Evolutionary conservation across 306 rosid species (phyloP), one percentile per base, ranked within the genome.

Genomic region (Malus domestica): DNA sequence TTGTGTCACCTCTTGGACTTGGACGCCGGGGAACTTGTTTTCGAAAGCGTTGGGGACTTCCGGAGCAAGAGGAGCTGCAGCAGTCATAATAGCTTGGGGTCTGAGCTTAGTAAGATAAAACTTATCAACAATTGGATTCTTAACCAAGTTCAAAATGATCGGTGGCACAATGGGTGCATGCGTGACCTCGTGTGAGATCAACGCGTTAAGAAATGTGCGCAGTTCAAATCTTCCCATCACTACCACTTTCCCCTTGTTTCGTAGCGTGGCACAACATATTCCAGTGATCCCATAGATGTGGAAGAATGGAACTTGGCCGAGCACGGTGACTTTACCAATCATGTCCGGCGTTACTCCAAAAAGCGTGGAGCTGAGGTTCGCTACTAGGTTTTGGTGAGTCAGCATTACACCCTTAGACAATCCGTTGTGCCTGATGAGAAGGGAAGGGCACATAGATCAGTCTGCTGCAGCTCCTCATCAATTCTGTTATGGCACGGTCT

Each of bases 371-470:
- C 97, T 89, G 60, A 95, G 93, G 70, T 95, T 95, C 11, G 99
- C 97, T 11, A 92, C 87, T 2, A 95, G 81, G 58, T 90, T 95
- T 32, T 83, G 77, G 40, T 95, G 99, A 6, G 93, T 88, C 10
- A 92, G 88, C 99, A 95, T 92, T 23, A 95, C 99, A 51, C 99
- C 99, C 81, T 95, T 95, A 35, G 96, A 89, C 58, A 92, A 14
- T 35, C 97, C 97, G 99, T 95, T 68, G 99, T 92, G 68, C 99
- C 97, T 45, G 99, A 95, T 16, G 99, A 95, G 83, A 95, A 95
- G 7, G 99, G 97, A 82, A 95, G 88, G 8, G 97, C 99, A 78
- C 99, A 95, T 4, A 92, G 82, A 78, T 95, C 97, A 73, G 49
- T 87, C 76, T 92, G 99, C 6, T 79, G 49, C 46, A 90, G 33